These are phyloP conservation scores for Arctium minus DNA, from an alignment of 129 eudicot genomes.

Conservation along the genomic window DNA sequence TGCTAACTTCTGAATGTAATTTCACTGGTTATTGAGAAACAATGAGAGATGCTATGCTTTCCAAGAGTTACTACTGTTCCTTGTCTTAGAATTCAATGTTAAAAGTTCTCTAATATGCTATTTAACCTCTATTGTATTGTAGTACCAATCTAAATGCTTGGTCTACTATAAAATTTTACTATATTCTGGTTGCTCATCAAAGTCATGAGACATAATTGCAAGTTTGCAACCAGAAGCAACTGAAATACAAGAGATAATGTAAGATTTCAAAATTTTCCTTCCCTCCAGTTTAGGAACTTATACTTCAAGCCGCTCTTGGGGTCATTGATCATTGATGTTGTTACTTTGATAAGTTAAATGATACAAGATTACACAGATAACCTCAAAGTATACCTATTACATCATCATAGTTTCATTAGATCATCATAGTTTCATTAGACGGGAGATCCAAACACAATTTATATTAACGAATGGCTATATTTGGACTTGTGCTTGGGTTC, in stretches of 20 bases:
- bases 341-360: neutral
- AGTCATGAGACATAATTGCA: neutral
- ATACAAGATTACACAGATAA: neutral
- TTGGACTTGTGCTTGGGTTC: neutral
- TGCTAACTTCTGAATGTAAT: conserved; percentile 19
- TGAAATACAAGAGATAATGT: neutral
- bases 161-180: neutral
- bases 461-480: neutral
- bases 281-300: neutral
- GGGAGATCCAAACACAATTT: neutral
- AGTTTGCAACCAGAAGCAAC: neutral
- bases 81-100: neutral
- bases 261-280: neutral
- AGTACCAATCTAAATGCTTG: neutral
- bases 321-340: neutral
- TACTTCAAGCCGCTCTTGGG: neutral
- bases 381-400: neutral
- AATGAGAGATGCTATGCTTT: conserved; percentile 4
- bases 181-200: neutral
- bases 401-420: neutral
- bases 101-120: neutral
- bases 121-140: neutral
- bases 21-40: conserved; percentile 19
- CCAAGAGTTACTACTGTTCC: neutral
- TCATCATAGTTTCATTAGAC: conserved; percentile 7